Evolutionary conservation across 371 early-diverging fungal genomes (phyloP), one percentile per base, ranked within the genome.

Genomic region (Chytridiales sp.): DNA sequence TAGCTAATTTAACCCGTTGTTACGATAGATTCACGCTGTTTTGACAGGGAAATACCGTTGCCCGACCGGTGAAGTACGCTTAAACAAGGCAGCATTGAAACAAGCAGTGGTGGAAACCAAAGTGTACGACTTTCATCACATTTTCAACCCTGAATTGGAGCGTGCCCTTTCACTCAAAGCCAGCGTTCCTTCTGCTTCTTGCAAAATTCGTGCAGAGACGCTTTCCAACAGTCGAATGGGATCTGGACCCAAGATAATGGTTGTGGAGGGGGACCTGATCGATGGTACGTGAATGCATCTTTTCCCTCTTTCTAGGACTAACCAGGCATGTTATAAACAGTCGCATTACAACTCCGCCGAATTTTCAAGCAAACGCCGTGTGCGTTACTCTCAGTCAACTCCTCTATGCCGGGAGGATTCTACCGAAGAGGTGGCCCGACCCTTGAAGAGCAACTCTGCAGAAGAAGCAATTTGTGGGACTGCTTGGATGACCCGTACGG

Each of bases 361-460:
- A 51, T 63, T 9, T 63, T 63, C 40, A 57, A 57, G 15, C 46
- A 41, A 21, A 50, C 50, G 3, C 57, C 64, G 4, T 22, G 41
- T 5, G 39, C 52, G 8, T 13, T 63, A 22, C 38, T 63, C 2
- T 53, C 64, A 3, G 46, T 63, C 51, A 63, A 63, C 51, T 30
- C 55, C 8, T 57, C 58, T 21, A 64, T 67, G 46, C 79, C 79
- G 0, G 79, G 79, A 11, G 79, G 79, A 30, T 73, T 73, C 13
- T 79, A 79, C 69, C 65, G 73, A 51, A 59, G 69, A 50, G 79
- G 79, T 8, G 74, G 69, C 0, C 74, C 71, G 24, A 57, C 72
- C 38, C 73, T 68, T 48, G 79, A 79, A 49, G 79, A 79, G 59
- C 70, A 74, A 36, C 46, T 79, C 4, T 75, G 72, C 39, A 68